These are phyloP conservation scores for Cyanodermella asteris DNA, from an alignment of 2,329 filamentous ascomycete species.

Conservation along the genomic window DNA sequence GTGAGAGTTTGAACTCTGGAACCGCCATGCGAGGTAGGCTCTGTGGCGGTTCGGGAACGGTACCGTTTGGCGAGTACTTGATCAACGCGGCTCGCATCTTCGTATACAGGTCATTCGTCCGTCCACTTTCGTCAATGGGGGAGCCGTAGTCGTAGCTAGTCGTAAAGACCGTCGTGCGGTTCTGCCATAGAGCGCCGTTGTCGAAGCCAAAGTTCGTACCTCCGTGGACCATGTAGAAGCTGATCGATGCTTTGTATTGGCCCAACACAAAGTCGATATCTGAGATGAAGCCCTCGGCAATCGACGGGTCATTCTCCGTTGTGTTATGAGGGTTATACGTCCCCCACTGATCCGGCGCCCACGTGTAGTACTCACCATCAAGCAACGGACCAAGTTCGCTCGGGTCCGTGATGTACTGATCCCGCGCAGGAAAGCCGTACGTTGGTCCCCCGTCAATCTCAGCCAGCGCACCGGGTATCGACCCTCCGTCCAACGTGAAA, in stretches of 20 bases:
- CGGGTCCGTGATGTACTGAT: too few relatives aligned
- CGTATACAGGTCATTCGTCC: not conserved
- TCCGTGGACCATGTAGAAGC: constrained; percentile 1
- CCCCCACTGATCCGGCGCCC: constrained; percentile 24
- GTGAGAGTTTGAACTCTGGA: too few relatives aligned
- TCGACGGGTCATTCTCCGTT: constrained; percentile 10
- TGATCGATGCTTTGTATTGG: constrained; percentile 7
- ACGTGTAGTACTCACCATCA: constrained; percentile 29
- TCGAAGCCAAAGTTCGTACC: constrained; percentile 1
- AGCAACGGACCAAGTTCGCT: too few relatives aligned
- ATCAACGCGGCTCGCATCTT: not conserved
- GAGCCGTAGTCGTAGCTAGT: not conserved
- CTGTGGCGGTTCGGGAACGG: too few relatives aligned
- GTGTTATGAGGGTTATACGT: constrained; percentile 17
- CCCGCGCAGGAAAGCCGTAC: too few relatives aligned
- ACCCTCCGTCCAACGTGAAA: too few relatives aligned
- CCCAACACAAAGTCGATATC: constrained; percentile 11
- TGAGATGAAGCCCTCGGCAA: constrained; percentile 9
- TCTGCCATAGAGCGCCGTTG: constrained; percentile 1
- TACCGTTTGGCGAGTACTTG: not conserved
- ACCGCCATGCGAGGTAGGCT: too few relatives aligned
- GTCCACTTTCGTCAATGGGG: not conserved
- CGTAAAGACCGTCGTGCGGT: constrained; percentile 1
- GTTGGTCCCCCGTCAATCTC: too few relatives aligned
- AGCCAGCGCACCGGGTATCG: too few relatives aligned